Conservation (phyloP, 1,284 basidiomycete genomes). For the Rhodotorula sp. region DNA sequence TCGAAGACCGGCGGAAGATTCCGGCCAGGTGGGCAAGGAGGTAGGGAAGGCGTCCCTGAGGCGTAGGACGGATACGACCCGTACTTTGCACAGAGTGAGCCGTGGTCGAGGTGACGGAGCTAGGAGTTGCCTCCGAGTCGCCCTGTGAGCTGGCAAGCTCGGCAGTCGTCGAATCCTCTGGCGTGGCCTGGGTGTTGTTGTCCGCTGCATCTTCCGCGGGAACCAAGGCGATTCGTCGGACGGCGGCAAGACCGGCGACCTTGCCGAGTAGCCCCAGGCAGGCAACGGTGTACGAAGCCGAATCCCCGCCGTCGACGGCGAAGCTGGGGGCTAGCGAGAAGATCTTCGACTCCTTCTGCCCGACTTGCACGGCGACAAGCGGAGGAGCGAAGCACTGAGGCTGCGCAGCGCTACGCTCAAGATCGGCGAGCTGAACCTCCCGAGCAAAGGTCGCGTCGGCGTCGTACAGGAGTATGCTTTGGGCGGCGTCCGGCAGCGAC, state of each 20-base stretch:
- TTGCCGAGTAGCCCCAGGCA: conserved; percentile 41
- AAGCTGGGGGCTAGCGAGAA: conserved; percentile 10
- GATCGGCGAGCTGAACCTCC: neutral
- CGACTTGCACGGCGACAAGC: neutral
- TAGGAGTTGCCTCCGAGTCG: too few species aligned
- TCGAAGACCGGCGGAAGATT: too few species aligned
- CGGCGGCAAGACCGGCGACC: conserved; percentile 34
- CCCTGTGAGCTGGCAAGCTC: too few species aligned
- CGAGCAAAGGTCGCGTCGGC: neutral
- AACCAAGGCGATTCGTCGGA: conserved; percentile 10
- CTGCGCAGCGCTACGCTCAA: neutral
- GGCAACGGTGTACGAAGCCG: conserved; percentile 20
- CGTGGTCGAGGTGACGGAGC: too few species aligned
- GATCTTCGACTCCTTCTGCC: neutral
- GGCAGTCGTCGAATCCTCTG: too few species aligned
- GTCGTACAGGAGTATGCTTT: neutral
- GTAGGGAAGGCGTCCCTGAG: too few species aligned
- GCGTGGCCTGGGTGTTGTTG: too few species aligned
- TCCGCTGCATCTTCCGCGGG: neutral
- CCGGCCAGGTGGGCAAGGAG: too few species aligned
- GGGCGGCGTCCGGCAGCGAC: too few species aligned
- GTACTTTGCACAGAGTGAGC: too few species aligned
- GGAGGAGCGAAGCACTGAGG: too few species aligned
- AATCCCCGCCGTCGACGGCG: neutral
- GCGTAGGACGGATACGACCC: too few species aligned